A percentile compares a stretch with the other conserved stretches of the same genome.
Evolutionary conservation across 768 basidiomycete species (phyloP).

Genomic region (Leccinellum rugosiceps): DNA sequence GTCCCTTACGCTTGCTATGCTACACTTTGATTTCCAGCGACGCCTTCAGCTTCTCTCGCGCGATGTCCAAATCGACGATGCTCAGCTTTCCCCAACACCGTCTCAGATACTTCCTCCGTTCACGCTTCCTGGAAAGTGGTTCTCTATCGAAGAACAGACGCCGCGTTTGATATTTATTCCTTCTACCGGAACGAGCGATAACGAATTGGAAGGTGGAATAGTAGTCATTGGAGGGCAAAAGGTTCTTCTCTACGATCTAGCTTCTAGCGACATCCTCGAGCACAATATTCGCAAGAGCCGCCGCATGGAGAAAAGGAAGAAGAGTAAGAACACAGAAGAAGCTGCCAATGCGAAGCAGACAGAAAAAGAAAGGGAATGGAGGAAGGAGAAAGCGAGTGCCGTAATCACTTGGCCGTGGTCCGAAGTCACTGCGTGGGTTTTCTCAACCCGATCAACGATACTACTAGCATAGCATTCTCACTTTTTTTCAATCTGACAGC

Average conservation of each 20-base stretch:
- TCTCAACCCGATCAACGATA: neutral
- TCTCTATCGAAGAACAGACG: conserved; percentile 37
- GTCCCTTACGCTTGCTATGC: conserved; percentile 57
- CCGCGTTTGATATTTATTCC: conserved; percentile 41
- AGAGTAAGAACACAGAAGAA: conserved; percentile 41
- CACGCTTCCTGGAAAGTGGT: conserved; percentile 45
- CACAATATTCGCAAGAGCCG: conserved; percentile 56
- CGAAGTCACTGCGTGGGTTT: conserved; percentile 62
- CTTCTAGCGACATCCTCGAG: conserved; percentile 43
- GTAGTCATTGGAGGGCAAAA: conserved; percentile 67
- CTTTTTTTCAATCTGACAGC: conserved; percentile 29
- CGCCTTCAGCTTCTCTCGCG: conserved; percentile 63
- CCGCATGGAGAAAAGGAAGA: conserved; percentile 49
- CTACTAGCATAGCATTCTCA: neutral
- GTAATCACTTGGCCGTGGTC: conserved; percentile 74
- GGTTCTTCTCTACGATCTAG: conserved; percentile 59
- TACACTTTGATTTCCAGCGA: conserved; percentile 61
- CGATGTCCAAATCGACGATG: conserved; percentile 46
- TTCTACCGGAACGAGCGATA: conserved; percentile 19
- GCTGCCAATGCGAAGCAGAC: conserved; percentile 49
- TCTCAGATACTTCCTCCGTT: conserved; percentile 50
- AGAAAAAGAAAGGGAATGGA: conserved; percentile 52
- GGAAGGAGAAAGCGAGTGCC: conserved; percentile 52
- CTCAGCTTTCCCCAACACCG: conserved; percentile 47
- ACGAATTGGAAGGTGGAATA: conserved; percentile 58